Evolutionary conservation across 768 basidiomycete species (phyloP).

Genomic region (Rhodocollybia butyracea): DNA sequence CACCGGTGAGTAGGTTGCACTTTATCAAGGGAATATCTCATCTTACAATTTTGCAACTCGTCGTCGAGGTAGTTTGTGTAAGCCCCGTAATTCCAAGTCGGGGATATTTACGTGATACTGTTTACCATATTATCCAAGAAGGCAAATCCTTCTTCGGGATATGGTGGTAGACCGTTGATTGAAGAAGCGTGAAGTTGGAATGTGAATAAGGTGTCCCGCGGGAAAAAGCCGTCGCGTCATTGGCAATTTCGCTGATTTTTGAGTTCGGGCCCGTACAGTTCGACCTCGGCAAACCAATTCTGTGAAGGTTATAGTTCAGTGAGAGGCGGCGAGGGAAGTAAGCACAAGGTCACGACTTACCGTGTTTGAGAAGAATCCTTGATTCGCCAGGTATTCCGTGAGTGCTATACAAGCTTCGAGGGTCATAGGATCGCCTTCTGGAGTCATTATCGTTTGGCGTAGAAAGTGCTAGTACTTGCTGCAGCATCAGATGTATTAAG

Average conservation of each 20-base stretch:
- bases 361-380: slow-evolving; percentile 34
- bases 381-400: slow-evolving; percentile 34
- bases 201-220: slow-evolving; percentile 28
- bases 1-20: no score
- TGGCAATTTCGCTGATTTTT: slow-evolving; percentile 25
- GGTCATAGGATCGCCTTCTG: slow-evolving; percentile 29
- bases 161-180: slow-evolving; percentile 20
- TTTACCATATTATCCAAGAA: slow-evolving; percentile 30
- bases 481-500: slow-evolving; percentile 25
- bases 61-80: slow-evolving; percentile 40
- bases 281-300: slow-evolving; percentile 26
- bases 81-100: slow-evolving; percentile 8
- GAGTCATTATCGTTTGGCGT: slow-evolving; percentile 41
- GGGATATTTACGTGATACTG: slow-evolving; percentile 3
- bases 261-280: slow-evolving; percentile 30
- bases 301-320: not conserved
- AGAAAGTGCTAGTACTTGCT: slow-evolving; percentile 37
- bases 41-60: slow-evolving; percentile 26
- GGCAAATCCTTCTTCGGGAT: slow-evolving; percentile 28
- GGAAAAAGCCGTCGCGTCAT: slow-evolving; percentile 28
- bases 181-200: slow-evolving; percentile 36
- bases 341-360: no score
- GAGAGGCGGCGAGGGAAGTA: no score
- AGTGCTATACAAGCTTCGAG: slow-evolving; percentile 30
- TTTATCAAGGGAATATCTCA: no score